Evolutionary conservation across 2,329 filamentous ascomycete genomes (phyloP).

Genomic region (Helotiales sp.): DNA sequence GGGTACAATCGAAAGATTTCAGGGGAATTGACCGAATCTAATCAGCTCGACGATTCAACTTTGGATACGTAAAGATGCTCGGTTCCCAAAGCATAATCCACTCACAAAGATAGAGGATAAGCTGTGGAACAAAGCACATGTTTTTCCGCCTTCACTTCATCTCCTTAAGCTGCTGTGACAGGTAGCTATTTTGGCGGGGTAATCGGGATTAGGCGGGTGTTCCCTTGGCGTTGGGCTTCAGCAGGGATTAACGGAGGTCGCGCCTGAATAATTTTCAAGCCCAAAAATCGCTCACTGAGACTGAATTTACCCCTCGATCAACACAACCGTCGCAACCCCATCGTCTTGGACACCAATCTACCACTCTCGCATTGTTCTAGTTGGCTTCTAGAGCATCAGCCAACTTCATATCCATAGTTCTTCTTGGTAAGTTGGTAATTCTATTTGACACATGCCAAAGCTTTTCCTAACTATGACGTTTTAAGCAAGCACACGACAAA

Average conservation of each 20-base stretch:
- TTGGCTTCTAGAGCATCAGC: background rate
- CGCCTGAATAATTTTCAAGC: background rate
- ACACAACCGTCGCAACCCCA: background rate
- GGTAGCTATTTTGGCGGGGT: background rate
- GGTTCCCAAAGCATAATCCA: too few species aligned
- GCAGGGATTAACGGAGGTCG: background rate
- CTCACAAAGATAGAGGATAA: too few species aligned
- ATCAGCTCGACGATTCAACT: too few species aligned
- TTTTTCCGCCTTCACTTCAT: too few species aligned
- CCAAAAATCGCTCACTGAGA: background rate
- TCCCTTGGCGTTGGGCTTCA: constrained; percentile 2
- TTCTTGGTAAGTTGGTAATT: background rate
- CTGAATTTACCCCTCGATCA: constrained; percentile 1
- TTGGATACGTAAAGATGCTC: too few species aligned
- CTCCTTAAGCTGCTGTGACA: too few species aligned
- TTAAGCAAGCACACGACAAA: background rate
- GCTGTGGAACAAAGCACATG: too few species aligned
- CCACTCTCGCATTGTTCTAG: background rate
- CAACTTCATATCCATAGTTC: background rate
- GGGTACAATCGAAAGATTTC: too few species aligned
- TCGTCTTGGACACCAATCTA: background rate
- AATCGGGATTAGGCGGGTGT: background rate
- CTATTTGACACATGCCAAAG: background rate
- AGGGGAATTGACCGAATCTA: too few species aligned
- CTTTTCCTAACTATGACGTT: background rate